Evolutionary conservation across 257 asterid species (phyloP).

Genomic region (Fraxinus quadrangulata): DNA sequence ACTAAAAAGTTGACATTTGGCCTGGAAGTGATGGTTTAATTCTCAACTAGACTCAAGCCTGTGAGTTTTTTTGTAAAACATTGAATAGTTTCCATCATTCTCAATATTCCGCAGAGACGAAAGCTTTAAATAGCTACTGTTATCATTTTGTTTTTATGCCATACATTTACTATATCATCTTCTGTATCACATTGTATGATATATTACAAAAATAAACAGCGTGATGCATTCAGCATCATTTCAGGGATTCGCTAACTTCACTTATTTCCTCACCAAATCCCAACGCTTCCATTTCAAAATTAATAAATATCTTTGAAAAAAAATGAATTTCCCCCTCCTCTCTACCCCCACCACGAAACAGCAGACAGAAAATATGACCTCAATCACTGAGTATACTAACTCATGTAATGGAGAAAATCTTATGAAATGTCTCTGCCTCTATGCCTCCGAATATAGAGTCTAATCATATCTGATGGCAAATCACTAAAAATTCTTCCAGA

Average conservation of each 20-base stretch:
- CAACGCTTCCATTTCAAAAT: background rate
- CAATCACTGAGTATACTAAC: background rate
- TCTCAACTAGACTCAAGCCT: background rate
- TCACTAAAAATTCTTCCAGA: background rate
- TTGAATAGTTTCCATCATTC: background rate
- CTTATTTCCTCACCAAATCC: background rate
- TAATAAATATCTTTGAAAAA: background rate
- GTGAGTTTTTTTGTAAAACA: background rate
- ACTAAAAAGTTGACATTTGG: background rate
- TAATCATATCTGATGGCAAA: constrained; percentile 13
- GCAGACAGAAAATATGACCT: constrained; percentile 4
- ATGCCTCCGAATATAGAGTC: constrained; percentile 15
- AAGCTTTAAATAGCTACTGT: background rate
- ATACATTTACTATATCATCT: background rate
- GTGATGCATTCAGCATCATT: background rate
- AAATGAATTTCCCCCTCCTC: constrained; percentile 6
- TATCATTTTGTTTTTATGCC: constrained; percentile 2
- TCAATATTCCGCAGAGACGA: background rate
- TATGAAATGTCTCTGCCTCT: constrained; percentile 20
- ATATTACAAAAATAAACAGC: background rate
- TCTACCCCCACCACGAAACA: constrained; percentile 12
- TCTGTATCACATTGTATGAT: background rate
- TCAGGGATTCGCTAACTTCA: constrained; percentile 1
- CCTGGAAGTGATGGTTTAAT: background rate
- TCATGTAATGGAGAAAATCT: constrained; percentile 11